Base-by-base conservation (phyloP, 2,329 filamentous ascomycete species). In the Mycosphaerella arachidis region DNA sequence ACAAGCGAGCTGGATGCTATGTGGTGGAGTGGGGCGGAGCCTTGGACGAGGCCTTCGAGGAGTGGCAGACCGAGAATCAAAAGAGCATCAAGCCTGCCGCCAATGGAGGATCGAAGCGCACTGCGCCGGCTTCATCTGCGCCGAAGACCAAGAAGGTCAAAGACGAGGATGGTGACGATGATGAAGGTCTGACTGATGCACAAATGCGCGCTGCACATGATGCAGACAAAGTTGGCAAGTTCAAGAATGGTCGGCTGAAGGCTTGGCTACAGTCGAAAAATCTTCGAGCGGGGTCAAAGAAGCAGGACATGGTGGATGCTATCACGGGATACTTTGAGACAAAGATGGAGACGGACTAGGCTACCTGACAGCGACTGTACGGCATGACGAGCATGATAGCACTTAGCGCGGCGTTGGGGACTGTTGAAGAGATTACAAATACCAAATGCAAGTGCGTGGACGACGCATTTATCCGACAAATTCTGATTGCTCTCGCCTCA, bases 1-100 rank as follows among this genome's bases (percentile, higher is more conserved):
- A 92, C 73, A 97, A 95, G 78, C 86, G 93, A 31, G 88, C 90
- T 1, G 92, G 92, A 0, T 84, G 85, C 1, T 90, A 91, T 70
- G 83, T 96, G 9, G 79, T 88, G 50, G 86, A 90, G 35, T 96
- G 92, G 87, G 87, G 89, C 4, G 79, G 84, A 37, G 81, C 83
- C 10, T 80, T 97, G 6, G 84, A 89, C 31, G 76, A 82, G 8
- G 84, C 86, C 59, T 81, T 79, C 65, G 73, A 75, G 10, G 71
- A 75, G 33, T 77, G 79, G 68, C 70, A 74, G 37, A 58, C 63
- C 30, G 61, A 66, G 30, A 69, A 72, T 48, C 62, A 59, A 7
- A 63, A 65, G 5, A 74, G 75, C 10, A 72, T 80, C 6, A 75
- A 78, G 18, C 74, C 76, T 3, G 71, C 74, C 13, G 76, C 76